phyloP scores from a whole-genome alignment of 805 yeast genomes.

The Kazachstania kunashirensis region DNA sequence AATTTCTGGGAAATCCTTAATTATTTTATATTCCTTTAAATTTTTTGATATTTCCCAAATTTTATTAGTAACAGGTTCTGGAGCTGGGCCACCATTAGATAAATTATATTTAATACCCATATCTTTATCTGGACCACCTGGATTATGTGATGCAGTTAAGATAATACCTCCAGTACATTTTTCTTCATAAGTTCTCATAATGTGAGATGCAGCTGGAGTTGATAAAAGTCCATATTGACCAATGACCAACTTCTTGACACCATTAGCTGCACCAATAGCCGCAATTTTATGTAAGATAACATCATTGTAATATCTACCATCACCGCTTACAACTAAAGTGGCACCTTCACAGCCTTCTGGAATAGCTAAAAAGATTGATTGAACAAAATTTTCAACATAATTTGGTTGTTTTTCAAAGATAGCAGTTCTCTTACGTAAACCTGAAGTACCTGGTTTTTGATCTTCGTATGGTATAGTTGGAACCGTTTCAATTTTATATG shows the following conservation, averaged over 20 bases:
- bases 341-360: constrained; percentile 83
- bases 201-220: constrained; percentile 97
- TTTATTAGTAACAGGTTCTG: constrained; percentile 84
- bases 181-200: constrained; percentile 57
- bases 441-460: constrained; percentile 98
- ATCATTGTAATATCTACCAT: constrained; percentile 87
- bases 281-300: constrained; percentile 74
- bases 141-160: constrained; percentile 94
- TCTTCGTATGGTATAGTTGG: constrained; percentile 72
- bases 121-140: constrained; percentile 91
- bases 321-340: constrained; percentile 89
- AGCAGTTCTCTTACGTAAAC: constrained; percentile 80
- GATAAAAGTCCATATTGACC: constrained; percentile 86
- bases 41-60: constrained; percentile 63
- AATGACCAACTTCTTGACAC: constrained; percentile 72
- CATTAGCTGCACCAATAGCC: constrained; percentile 82
- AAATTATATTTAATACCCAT: constrained; percentile 94
- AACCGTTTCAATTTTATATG: constrained; percentile 28
- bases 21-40: constrained; percentile 51
- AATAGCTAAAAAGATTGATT: constrained; percentile 72
- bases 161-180: constrained; percentile 89
- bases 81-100: constrained; percentile 97
- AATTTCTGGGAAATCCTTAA: constrained; percentile 48
- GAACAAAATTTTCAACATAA: constrained; percentile 91
- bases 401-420: constrained; percentile 63